Evolutionary conservation across 371 early-diverging fungal genomes (phyloP).

Genomic region (Mucor irregularis): DNA sequence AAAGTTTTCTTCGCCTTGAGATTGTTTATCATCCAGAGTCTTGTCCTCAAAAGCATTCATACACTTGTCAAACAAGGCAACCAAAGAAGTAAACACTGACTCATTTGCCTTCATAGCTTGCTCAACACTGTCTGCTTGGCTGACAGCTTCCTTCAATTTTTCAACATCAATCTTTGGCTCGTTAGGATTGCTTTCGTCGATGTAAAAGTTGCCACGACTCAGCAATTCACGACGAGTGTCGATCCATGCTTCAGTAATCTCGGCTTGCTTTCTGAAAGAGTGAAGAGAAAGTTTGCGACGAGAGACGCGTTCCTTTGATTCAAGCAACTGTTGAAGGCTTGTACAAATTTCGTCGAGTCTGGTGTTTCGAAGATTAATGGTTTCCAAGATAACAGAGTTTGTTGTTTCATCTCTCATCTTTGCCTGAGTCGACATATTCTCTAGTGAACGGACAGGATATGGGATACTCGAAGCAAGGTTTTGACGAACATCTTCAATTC

Average conservation of each 20-base stretch:
- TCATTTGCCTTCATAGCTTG: constrained; percentile 29
- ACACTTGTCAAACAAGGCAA: constrained; percentile 27
- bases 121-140: constrained; percentile 30
- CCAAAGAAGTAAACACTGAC: constrained; percentile 19
- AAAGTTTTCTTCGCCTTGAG: constrained; percentile 11
- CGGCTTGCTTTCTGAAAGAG: constrained; percentile 31
- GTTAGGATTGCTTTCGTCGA: neutral
- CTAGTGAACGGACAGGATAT: constrained; percentile 29
- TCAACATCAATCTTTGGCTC: constrained; percentile 5
- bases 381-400: constrained; percentile 39
- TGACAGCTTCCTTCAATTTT: constrained; percentile 27
- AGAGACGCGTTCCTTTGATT: constrained; percentile 42
- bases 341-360: constrained; percentile 32
- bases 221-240: constrained; percentile 17
- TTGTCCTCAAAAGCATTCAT: constrained; percentile 20
- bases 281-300: constrained; percentile 34
- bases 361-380: constrained; percentile 25
- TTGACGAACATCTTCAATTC: constrained; percentile 34
- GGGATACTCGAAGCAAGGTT: constrained; percentile 28
- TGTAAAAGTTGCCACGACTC: constrained; percentile 8
- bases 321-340: constrained; percentile 31
- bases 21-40: constrained; percentile 7
- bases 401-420: constrained; percentile 38
- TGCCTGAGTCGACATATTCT: constrained; percentile 18
- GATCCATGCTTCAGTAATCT: constrained; percentile 37